Evolutionary conservation across 768 basidiomycete species (phyloP).

Genomic region (Tricholoma furcatifolium): DNA sequence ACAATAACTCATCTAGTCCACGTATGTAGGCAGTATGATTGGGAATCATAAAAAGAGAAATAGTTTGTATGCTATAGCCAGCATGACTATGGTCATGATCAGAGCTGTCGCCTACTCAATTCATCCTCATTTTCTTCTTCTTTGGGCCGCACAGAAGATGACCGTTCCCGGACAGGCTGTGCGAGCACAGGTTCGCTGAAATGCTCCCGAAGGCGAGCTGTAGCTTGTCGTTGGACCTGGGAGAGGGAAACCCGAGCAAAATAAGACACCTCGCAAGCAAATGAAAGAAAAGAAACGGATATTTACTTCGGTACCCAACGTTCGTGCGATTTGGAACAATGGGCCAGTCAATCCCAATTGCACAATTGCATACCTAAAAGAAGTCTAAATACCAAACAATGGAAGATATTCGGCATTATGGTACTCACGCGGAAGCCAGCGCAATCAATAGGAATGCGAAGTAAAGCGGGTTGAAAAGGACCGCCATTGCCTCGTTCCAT

Average conservation of each 20-base stretch:
- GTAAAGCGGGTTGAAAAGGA: slow-evolving; percentile 93
- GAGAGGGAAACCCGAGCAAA: background rate
- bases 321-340: slow-evolving; percentile 60
- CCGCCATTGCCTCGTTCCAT: slow-evolving; percentile 98
- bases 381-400: background rate
- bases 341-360: slow-evolving; percentile 79
- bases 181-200: slow-evolving; percentile 47
- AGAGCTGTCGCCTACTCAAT: slow-evolving; percentile 25
- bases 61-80: background rate
- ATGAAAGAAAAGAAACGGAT: background rate
- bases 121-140: slow-evolving; percentile 27
- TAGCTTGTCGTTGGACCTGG: slow-evolving; percentile 63
- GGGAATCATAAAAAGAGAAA: background rate
- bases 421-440: slow-evolving; percentile 69
- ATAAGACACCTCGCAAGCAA: background rate
- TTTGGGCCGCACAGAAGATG: slow-evolving; percentile 16
- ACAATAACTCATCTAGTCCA: slow-evolving; percentile 13
- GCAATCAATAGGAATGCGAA: slow-evolving; percentile 74
- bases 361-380: slow-evolving; percentile 57
- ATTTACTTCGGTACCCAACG: slow-evolving; percentile 66
- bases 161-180: slow-evolving; percentile 31
- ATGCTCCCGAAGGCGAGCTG: slow-evolving; percentile 56
- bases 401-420: background rate
- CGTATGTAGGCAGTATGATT: slow-evolving; percentile 1
- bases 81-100: background rate